Evolutionary conservation across 768 basidiomycete species (phyloP).

Genomic region (Ramaria rubella): DNA sequence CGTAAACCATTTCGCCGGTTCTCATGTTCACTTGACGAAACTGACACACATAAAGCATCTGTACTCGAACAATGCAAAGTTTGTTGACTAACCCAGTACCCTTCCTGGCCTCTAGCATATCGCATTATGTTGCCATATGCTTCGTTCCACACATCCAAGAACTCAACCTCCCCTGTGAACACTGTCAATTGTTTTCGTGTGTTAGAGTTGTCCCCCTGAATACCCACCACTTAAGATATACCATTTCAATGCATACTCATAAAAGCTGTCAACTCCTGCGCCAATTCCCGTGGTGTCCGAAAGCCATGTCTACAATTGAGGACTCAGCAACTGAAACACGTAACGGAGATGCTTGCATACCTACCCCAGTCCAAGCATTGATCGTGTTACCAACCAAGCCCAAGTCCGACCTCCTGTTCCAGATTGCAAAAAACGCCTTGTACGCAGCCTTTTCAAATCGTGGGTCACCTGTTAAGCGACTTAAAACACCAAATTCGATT

Average conservation of each 20-base stretch:
- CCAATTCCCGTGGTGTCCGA: conserved; percentile 76
- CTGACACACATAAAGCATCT: conserved; percentile 34
- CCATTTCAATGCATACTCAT: conserved; percentile 91
- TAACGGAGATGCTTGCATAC: conserved; percentile 21
- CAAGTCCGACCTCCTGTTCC: conserved; percentile 84
- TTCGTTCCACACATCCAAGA: conserved; percentile 80
- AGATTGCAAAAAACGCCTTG: conserved; percentile 87
- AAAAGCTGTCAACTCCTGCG: conserved; percentile 94
- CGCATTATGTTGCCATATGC: conserved; percentile 81
- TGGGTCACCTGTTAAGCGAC: conserved; percentile 83
- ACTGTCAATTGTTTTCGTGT: conserved; percentile 17
- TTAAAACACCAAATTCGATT: conserved; percentile 89
- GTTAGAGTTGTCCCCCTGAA: conserved; percentile 1
- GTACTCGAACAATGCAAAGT: background rate
- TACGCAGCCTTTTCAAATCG: conserved; percentile 86
- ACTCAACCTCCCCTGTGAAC: conserved; percentile 62
- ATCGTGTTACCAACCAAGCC: conserved; percentile 85
- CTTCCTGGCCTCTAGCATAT: conserved; percentile 73
- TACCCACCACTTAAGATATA: conserved; percentile 74
- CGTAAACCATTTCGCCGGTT: conserved; percentile 64
- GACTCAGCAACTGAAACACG: conserved; percentile 7
- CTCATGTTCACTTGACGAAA: conserved; percentile 81
- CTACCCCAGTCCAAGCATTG: conserved; percentile 72
- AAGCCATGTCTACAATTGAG: conserved; percentile 12
- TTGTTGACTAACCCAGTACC: conserved; percentile 67